Evolutionary conservation across 345 rosid genomes (phyloP), one percentile per base, ranked within the genome.

Genomic region (Eucalyptus melliodora): DNA sequence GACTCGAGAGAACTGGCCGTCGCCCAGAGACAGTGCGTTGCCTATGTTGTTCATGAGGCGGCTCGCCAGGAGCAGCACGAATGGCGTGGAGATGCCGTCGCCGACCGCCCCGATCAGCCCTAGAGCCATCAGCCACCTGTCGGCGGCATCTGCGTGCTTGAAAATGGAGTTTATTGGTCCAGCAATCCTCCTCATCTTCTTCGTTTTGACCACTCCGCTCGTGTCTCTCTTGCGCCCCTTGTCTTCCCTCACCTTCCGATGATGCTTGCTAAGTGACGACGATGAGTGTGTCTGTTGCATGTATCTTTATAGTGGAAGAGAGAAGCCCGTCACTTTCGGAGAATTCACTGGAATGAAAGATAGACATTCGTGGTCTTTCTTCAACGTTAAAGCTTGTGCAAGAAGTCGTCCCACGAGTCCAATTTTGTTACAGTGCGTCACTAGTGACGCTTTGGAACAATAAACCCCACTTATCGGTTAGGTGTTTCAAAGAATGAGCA

Each of bases 1-100:
- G 85, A 49, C 91, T 8, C 91, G 91, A 80, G 90, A 87, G 90
- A 96, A 95, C 17, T 88, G 62, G 45, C 91, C 91, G 3, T 50
- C 17, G 14, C 90, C 86, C 21, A 87, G 65, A 87, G 90, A 69
- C n/a, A 95, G 89, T 9, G 93, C 87, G 50, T 82, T 91, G 31
- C 98, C 98, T 37, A 96, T 72, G 83, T 93, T 91, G 94, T 96
- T 97, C 99, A 96, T 94, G 91, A 97, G 91, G 88, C 88, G 93
- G 89, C 97, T 94, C 4, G 95, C 94, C 42, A 96, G 89, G 87
- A 94, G 89, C 92, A 95, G 89, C 86, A 94, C 91, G 87, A 96
- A 91, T 16, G 99, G 99, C 2, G 97, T 94, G 31, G 93, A 90
- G 86, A 93, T 91, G 6, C 98, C 98, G 90, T 96, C 97, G 62